Conservation (phyloP, 73 alveolate species). For the Symbiodinium pilosum region DNA sequence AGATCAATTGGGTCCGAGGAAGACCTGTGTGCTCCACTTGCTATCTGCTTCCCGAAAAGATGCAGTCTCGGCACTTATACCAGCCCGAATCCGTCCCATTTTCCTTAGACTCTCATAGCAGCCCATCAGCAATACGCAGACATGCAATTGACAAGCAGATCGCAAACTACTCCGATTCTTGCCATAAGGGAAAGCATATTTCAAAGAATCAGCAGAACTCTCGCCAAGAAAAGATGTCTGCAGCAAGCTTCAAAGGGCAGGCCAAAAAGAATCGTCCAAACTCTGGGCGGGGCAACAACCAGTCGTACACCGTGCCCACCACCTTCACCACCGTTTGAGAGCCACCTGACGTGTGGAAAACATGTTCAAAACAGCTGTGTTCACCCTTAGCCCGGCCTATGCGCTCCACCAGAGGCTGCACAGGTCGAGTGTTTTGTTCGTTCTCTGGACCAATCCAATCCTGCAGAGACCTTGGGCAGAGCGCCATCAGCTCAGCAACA, state of each 20-base stretch:
- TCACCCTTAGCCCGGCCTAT: constrained; percentile 22
- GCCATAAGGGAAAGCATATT: neutral
- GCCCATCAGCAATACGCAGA: no score
- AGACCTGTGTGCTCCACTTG: no score
- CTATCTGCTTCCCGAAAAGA: no score
- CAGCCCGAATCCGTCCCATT: constrained; percentile 94
- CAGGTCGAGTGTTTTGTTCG: constrained; percentile 37
- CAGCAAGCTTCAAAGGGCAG: constrained; percentile 48
- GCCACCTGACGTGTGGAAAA: constrained; percentile 34
- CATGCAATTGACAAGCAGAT: neutral
- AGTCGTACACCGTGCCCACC: constrained; percentile 77
- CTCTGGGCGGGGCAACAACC: constrained; percentile 92
- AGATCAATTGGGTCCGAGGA: no score
- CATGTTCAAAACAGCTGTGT: neutral
- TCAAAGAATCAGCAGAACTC: no score
- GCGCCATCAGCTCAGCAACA: no score
- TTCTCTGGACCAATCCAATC: constrained; percentile 89
- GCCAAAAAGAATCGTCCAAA: constrained; percentile 71
- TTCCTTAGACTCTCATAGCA: constrained; percentile 26
- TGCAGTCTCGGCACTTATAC: constrained; percentile 78
- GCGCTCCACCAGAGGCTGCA: constrained; percentile 61
- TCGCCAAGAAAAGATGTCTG: neutral
- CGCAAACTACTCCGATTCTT: no score
- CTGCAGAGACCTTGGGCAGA: constrained; percentile 34
- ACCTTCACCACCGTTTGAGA: constrained; percentile 86